Evolutionary conservation across 768 basidiomycete genomes (phyloP), one percentile per base, ranked within the genome.

Genomic region (Pleurotus djamor): DNA sequence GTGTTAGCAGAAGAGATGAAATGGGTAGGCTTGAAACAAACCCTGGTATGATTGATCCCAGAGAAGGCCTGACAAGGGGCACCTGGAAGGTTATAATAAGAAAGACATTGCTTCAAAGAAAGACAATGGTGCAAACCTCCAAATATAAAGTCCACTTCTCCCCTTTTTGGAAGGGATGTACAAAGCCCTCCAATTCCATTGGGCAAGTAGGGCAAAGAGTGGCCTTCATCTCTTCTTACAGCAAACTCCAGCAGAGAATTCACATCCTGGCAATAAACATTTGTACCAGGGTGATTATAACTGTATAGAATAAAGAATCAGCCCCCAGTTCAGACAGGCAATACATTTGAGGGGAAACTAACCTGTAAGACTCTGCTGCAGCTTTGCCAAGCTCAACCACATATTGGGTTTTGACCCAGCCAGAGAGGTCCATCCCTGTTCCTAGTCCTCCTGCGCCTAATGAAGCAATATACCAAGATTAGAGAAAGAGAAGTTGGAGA

Each of bases 41-140:
- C 88, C 67, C 83, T 85, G 38, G 72, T 69, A 60, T 84, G 83
- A 58, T 91, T 92, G 60, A 85, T 85, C 0, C 71, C 65, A 60
- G 85, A 87, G 63, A 90, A 92, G 2, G 85, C 81, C 62, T 91
- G 91, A 64, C 90, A 92, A 10, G 90, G 90, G 3, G 89, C 88
- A 3, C 89, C 89, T 89, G 58, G 5, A 2, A 5, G 52, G 6
- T 21, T 4, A 47, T n/a, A 33, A 44, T 54, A 37, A 50, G 34
- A 17, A 57, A 10, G 57, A 35, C 28, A 10, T 10, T 51, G 14
- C 57, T 13, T 16, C 43, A 48, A 14, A 44, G 52, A 6, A 52
- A 60, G 1, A 1, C 34, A 10, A 4, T n/a, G 10, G 41, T 63
- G 70, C 80, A 49, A 71, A 87, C 89, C 88, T 60, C 90, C 88